Evolutionary conservation across 148 eudicot genomes (phyloP).

Genomic region (Persicaria maculosa): DNA sequence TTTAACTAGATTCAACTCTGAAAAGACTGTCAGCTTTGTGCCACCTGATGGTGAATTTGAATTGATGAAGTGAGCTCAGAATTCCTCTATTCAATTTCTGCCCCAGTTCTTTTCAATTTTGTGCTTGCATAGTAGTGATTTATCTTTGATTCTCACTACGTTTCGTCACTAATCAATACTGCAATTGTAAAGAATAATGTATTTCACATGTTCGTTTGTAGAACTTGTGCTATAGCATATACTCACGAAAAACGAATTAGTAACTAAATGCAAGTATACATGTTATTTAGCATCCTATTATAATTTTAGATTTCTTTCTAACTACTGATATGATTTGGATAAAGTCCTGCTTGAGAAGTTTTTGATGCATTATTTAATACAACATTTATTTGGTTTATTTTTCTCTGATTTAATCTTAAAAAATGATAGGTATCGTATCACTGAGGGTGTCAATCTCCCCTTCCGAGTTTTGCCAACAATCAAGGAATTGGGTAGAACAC

Average conservation of each 20-base stretch:
- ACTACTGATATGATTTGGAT: background rate
- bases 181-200: background rate
- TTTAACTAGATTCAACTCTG: slow-evolving; percentile 95
- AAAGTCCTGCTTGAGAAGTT: background rate
- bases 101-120: background rate
- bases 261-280: background rate
- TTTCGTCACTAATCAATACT: background rate
- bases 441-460: slow-evolving; percentile 99
- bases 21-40: slow-evolving; percentile 97
- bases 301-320: background rate
- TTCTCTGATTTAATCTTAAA: background rate
- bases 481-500: slow-evolving; percentile 95
- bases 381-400: background rate
- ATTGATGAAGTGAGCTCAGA: slow-evolving; percentile 80
- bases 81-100: background rate
- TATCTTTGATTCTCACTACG: background rate
- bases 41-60: slow-evolving; percentile 99
- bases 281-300: background rate
- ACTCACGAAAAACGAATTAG: background rate
- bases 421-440: slow-evolving; percentile 75
- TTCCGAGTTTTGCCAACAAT: slow-evolving; percentile 96
- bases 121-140: background rate
- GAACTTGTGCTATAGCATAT: background rate
- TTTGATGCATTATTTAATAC: background rate
- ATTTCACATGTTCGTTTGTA: background rate